Base-by-base conservation (phyloP, 2,329 filamentous ascomycete species). In the Zasmidium angulare region DNA sequence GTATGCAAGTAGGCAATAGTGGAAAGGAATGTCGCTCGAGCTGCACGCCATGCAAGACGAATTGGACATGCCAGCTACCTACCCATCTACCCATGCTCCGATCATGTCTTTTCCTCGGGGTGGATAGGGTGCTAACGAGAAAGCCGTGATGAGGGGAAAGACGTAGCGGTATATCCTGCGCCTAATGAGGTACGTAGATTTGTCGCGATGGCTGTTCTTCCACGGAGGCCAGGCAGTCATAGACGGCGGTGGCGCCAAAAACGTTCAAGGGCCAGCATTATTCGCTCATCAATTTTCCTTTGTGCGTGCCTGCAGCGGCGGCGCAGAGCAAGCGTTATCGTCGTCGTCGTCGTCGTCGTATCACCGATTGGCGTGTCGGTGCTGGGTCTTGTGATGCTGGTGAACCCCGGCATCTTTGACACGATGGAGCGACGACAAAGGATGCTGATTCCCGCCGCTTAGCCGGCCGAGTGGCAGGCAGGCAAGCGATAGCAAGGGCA, bases 41-140 rank as follows among this genome's bases (percentile, higher is more conserved):
- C 36, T 43, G 36, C 36, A 43, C 9, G 36, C 14, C 36, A 43
- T 43, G 7, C 36, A 43, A 7, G 36, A 43, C 36, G n/a, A 3
- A 11, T 29, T n/a, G n/a, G n/a, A n/a, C n/a, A n/a, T n/a, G n/a
- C n/a, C 29, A 36, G 29, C 29, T 7, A 36, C 29, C 29, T 7
- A 36, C 29, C 7, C 29, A 36, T 36, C n/a, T n/a, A n/a, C n/a
- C 53, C 53, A 55, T 55, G 53, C 53, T 50, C 26, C n/a, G 47
- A 50, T 50, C 54, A 36, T 26, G 26, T 12, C 17, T 9, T 24
- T 19, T 50, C 54, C 46, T 31, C 24, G 26, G 50, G 26, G 26
- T 24, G 6, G 10, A 17, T 36, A 24, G 26, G 9, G 14, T 40
- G 26, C 50, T 20, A 46, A 17, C 12, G 12, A 24, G 51, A 36